Percentiles rank a stretch among this genome's conserved stretches.
These are phyloP conservation scores for Albizia julibrissin DNA, from an alignment of 306 rosid genomes.

Conservation along the genomic window DNA sequence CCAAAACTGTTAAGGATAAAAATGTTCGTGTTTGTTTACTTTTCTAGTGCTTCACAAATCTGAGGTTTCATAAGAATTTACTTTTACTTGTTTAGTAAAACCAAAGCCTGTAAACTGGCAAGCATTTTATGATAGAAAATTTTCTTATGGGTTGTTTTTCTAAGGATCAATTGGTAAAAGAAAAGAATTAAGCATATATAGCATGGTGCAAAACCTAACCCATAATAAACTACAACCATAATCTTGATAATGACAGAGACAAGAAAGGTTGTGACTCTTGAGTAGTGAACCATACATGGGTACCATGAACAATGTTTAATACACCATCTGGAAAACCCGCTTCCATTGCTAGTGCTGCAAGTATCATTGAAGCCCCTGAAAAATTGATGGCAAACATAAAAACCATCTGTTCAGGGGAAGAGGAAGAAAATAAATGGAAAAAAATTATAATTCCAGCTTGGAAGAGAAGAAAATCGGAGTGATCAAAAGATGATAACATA, in stretches of 20 bases:
- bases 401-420: not conserved
- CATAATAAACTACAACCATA: not conserved
- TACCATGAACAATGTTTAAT: slow-evolving; percentile 71
- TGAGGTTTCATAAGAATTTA: not conserved
- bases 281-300: slow-evolving; percentile 49
- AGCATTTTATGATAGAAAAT: not conserved
- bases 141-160: not conserved
- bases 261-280: slow-evolving; percentile 2
- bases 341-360: slow-evolving; percentile 69
- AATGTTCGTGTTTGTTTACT: not conserved
- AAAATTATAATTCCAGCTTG: not conserved
- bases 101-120: not conserved
- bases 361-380: slow-evolving; percentile 68
- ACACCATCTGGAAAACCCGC: slow-evolving; percentile 84
- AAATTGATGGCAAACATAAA: slow-evolving; percentile 29
- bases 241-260: slow-evolving; percentile 6
- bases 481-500: not conserved
- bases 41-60: not conserved
- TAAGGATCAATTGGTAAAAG: not conserved
- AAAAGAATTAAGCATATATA: not conserved
- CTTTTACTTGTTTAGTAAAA: not conserved
- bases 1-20: not conserved
- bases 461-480: not conserved
- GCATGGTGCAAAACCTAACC: slow-evolving; percentile 1
- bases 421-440: slow-evolving; percentile 1